Percentiles rank a stretch among this genome's conserved stretches.
phyloP scores from a whole-genome alignment of 169 alveolate genomes.

The Babesia caballi region DNA sequence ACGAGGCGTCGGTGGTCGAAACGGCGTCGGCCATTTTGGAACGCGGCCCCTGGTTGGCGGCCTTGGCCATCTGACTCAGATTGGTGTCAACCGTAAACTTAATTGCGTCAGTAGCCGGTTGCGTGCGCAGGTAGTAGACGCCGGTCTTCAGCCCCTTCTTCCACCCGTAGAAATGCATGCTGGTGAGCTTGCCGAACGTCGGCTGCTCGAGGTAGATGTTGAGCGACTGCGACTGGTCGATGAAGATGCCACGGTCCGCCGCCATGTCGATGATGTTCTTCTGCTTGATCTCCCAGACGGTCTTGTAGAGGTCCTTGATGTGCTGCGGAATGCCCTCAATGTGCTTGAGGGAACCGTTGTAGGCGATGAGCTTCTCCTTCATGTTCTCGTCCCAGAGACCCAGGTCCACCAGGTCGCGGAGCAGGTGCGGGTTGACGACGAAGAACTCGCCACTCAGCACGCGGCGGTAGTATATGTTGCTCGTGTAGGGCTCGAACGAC shows the following conservation, averaged over 20 bases:
- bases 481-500: conserved; percentile 97
- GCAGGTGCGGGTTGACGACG: conserved; percentile 95
- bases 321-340: conserved; percentile 91
- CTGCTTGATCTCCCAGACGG: conserved; percentile 99
- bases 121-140: conserved; percentile 93
- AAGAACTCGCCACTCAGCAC: conserved; percentile 98
- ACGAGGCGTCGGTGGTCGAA: conserved; percentile 63
- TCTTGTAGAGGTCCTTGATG: conserved; percentile 87
- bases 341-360: conserved; percentile 93
- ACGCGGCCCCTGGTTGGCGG: conserved; percentile 13
- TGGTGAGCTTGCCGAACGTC: conserved; percentile 91
- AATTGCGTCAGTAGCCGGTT: conserved; percentile 97
- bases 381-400: conserved; percentile 92
- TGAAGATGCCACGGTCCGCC: conserved; percentile 92
- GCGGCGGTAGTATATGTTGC: conserved; percentile 95
- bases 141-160: conserved; percentile 96
- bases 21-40: conserved; percentile 4
- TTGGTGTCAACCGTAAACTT: conserved; percentile 94
- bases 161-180: conserved; percentile 99
- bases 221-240: conserved; percentile 92
- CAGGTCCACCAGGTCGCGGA: conserved; percentile 91
- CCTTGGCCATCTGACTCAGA: conserved; percentile 71
- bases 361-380: conserved; percentile 91
- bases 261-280: conserved; percentile 95
- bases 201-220: conserved; percentile 95